A percentile compares a stretch with the other conserved stretches of the same genome.
phyloP scores from a whole-genome alignment of 371 early-diverging fungal species.

The Basidiobolus meristosporus region DNA sequence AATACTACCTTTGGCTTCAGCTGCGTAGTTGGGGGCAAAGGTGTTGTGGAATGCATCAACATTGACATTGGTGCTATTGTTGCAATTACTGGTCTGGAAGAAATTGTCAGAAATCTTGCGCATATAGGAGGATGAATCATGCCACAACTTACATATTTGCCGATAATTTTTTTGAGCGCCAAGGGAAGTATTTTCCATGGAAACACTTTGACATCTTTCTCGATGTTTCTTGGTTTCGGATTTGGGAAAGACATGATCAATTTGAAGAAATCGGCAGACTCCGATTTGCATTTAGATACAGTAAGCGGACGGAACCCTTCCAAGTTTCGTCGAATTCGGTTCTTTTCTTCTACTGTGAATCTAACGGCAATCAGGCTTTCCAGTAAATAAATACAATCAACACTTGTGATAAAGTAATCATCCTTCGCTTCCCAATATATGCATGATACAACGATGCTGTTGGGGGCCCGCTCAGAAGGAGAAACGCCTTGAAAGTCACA shows the following conservation, averaged over 20 bases:
- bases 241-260: slow-evolving; percentile 65
- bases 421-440: slow-evolving; percentile 60
- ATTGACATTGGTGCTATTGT: too few species aligned
- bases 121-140: too few species aligned
- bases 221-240: slow-evolving; percentile 70
- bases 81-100: too few species aligned
- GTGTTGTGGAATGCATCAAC: too few species aligned
- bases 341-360: slow-evolving; percentile 70
- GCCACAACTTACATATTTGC: slow-evolving; percentile 30
- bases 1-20: too few species aligned
- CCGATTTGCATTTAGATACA: too few species aligned
- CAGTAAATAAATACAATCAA: slow-evolving; percentile 57
- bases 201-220: slow-evolving; percentile 74
- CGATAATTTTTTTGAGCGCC: slow-evolving; percentile 52
- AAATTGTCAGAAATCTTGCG: too few species aligned
- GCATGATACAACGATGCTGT: slow-evolving; percentile 55
- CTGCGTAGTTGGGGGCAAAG: too few species aligned
- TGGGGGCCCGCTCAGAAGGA: slow-evolving; percentile 23
- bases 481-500: slow-evolving; percentile 36
- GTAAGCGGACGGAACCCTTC: slow-evolving; percentile 68
- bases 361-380: slow-evolving; percentile 53
- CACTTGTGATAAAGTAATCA: slow-evolving; percentile 58
- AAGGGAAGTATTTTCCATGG: slow-evolving; percentile 42
- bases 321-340: slow-evolving; percentile 62
- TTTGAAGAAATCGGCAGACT: slow-evolving; percentile 56